Conservation (phyloP, 257 asterid genomes). For the Coffea canephora region DNA sequence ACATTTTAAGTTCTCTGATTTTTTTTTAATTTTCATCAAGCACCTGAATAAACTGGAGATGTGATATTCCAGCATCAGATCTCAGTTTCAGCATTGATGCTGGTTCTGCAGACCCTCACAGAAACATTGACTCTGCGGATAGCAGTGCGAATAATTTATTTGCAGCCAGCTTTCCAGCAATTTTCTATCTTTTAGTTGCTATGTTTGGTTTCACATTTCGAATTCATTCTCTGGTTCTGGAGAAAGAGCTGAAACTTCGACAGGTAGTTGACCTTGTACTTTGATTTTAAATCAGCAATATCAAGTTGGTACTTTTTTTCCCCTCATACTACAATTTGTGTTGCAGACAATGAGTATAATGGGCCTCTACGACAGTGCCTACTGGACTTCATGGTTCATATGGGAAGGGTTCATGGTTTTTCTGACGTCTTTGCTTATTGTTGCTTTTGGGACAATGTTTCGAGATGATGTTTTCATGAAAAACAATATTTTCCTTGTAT, state of each 20-base stretch:
- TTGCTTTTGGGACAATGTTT: slow-evolving; percentile 37
- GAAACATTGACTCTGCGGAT: not conserved
- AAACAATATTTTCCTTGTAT: slow-evolving; percentile 26
- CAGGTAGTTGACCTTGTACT: slow-evolving; percentile 27
- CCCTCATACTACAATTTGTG: not conserved
- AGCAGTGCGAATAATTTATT: too few relatives aligned
- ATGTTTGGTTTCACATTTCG: slow-evolving; percentile 40
- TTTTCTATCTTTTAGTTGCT: slow-evolving; percentile 29
- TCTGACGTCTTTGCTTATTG: slow-evolving; percentile 31
- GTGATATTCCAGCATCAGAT: slow-evolving; percentile 21
- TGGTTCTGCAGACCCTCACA: slow-evolving; percentile 34
- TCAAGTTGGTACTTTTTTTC: not conserved
- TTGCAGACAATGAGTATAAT: slow-evolving; percentile 40
- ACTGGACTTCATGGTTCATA: slow-evolving; percentile 43
- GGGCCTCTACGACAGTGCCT: slow-evolving; percentile 48
- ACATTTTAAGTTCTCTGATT: not conserved
- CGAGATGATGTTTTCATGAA: slow-evolving; percentile 29
- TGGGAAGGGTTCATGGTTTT: slow-evolving; percentile 39
- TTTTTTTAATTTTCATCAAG: not conserved
- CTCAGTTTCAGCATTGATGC: slow-evolving; percentile 30
- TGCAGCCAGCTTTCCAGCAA: not conserved
- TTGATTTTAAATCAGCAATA: not conserved
- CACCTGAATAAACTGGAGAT: not conserved
- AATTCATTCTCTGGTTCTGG: slow-evolving; percentile 34
- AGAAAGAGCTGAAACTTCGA: slow-evolving; percentile 53